These are phyloP conservation scores for Coccomyxa sp. DNA, from an alignment of 139 green algal species.

Conservation along the genomic window DNA sequence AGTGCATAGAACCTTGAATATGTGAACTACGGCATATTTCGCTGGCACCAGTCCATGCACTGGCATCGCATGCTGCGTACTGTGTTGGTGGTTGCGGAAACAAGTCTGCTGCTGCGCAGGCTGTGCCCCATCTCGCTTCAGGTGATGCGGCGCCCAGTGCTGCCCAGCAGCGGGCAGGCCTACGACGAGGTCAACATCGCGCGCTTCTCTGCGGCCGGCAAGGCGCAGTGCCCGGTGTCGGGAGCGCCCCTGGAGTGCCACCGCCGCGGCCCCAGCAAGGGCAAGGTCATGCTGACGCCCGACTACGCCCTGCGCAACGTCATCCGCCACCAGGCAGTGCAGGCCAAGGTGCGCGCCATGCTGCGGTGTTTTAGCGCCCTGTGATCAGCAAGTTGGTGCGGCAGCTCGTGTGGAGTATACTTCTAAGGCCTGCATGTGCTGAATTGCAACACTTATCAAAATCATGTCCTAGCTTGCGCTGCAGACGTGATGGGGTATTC, in stretches of 20 bases:
- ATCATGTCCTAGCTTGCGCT: background rate
- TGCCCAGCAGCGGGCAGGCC: conserved; percentile 4
- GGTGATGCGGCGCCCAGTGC: conserved; percentile 6
- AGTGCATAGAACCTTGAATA: too few species aligned
- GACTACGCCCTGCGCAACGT: conserved; percentile 6
- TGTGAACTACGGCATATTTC: too few species aligned
- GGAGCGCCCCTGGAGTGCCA: background rate
- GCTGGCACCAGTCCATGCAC: too few species aligned
- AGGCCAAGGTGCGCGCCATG: conserved; percentile 3
- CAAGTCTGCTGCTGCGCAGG: background rate
- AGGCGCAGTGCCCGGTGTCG: conserved; percentile 1
- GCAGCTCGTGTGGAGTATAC: too few species aligned
- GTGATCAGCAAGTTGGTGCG: too few species aligned
- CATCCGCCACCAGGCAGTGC: background rate
- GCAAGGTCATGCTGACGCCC: background rate
- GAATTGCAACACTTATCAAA: too few species aligned
- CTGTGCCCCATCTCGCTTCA: conserved; percentile 10
- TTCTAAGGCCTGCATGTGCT: too few species aligned
- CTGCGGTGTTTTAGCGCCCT: background rate
- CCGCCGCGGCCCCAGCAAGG: background rate
- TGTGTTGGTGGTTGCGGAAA: background rate
- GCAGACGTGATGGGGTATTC: too few species aligned
- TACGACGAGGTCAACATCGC: conserved; percentile 12
- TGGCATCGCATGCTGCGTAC: too few species aligned
- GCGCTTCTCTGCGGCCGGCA: background rate